These are phyloP conservation scores for Combretum micranthum DNA, from an alignment of 345 rosid genomes.

Conservation along the genomic window DNA sequence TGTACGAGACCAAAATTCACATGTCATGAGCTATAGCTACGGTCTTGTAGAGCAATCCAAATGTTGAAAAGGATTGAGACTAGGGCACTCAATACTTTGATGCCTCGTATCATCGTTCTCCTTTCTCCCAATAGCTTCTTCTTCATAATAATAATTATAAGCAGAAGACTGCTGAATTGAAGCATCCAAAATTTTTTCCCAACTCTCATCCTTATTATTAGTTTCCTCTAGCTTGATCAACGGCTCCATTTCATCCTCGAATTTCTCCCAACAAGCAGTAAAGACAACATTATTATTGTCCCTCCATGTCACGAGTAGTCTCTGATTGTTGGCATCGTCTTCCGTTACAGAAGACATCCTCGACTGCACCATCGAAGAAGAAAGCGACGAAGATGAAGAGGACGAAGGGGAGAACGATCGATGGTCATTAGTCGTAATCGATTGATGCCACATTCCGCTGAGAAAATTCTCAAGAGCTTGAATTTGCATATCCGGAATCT, in stretches of 20 bases:
- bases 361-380: not conserved
- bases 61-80: no score
- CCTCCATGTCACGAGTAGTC: not conserved
- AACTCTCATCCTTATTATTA: constrained; percentile 12
- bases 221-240: constrained; percentile 24
- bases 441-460: constrained; percentile 43
- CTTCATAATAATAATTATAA: not conserved
- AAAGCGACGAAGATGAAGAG: constrained; percentile 12
- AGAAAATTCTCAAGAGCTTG: constrained; percentile 39
- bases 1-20: no score
- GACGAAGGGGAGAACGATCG: constrained; percentile 9
- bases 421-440: constrained; percentile 10
- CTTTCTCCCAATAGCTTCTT: no score
- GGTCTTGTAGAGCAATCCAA: no score
- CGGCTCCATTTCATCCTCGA: constrained; percentile 4
- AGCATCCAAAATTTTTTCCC: constrained; percentile 43
- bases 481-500: constrained; percentile 37
- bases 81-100: no score
- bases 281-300: not conserved
- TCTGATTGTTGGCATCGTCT: constrained; percentile 16
- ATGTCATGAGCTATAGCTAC: no score
- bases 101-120: no score
- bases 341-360: constrained; percentile 4
- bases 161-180: constrained; percentile 17
- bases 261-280: constrained; percentile 10